These are phyloP conservation scores for Neovahlkampfia damariscottae DNA, from an alignment of 78 protist genomes.

Conservation along the genomic window DNA sequence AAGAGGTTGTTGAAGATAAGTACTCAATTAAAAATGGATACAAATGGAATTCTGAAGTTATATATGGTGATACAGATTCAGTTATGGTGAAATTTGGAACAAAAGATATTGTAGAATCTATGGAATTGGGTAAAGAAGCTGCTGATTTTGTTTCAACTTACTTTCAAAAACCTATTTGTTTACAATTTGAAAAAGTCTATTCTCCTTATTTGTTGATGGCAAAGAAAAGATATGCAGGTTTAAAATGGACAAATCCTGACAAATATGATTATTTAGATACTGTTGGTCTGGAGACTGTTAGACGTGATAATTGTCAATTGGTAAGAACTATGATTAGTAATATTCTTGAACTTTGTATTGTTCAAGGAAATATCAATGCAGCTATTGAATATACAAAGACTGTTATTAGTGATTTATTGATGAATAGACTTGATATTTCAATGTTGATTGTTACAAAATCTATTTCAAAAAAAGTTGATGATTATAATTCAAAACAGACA, in stretches of 20 bases:
- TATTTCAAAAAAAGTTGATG: conserved; percentile 47
- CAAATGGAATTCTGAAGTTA: conserved; percentile 64
- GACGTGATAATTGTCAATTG: conserved; percentile 96
- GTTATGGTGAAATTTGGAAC: conserved; percentile 96
- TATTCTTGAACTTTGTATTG: conserved; percentile 61
- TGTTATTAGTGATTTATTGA: conserved; percentile 72
- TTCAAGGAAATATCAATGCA: conserved; percentile 56
- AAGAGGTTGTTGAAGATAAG: conserved; percentile 57
- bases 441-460: conserved; percentile 91
- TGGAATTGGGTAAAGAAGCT: conserved; percentile 83
- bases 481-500: conserved; percentile 58
- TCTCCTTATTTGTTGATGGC: conserved; percentile 93
- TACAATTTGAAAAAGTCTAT: conserved; percentile 96
- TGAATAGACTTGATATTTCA: conserved; percentile 88
- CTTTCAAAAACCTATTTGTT: conserved; percentile 88
- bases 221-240: conserved; percentile 99
- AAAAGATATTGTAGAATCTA: conserved; percentile 52
- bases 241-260: conserved; percentile 83
- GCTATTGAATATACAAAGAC: conserved; percentile 65
- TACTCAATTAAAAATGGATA: conserved; percentile 80
- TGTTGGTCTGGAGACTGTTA: conserved; percentile 92
- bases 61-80: conserved; percentile 99
- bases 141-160: conserved; percentile 60
- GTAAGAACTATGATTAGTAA: conserved; percentile 65
- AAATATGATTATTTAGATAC: conserved; percentile 90